Conservation (phyloP, 805 yeast species). For the Cyberlindnera bimundalis region DNA sequence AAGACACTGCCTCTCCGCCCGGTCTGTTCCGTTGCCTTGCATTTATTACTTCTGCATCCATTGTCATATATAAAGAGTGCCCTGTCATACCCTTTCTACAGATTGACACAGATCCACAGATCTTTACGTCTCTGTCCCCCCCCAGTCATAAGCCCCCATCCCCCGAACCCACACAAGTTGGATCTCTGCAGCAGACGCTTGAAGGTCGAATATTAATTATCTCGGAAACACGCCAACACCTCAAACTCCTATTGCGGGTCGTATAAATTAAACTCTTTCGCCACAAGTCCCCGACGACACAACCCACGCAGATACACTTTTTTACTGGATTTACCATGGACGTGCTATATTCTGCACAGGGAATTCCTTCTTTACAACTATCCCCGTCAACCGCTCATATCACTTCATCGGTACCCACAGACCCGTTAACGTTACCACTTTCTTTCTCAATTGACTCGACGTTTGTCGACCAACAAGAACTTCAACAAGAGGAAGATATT, state of each 20-base stretch:
- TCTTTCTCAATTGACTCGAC: background rate
- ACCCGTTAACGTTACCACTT: background rate
- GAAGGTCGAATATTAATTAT: constrained; percentile 4
- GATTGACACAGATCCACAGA: too few relatives aligned
- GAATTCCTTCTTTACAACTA: background rate
- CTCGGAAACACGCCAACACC: constrained; percentile 5
- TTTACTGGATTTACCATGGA: too few relatives aligned
- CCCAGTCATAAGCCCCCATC: too few relatives aligned
- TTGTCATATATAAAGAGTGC: background rate
- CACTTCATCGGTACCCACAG: background rate
- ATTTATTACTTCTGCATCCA: background rate
- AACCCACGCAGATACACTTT: too few relatives aligned
- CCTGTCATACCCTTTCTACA: background rate
- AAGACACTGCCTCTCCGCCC: background rate
- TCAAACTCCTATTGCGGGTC: too few relatives aligned
- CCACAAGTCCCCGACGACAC: too few relatives aligned
- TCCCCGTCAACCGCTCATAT: background rate
- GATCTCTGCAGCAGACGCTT: too few relatives aligned
- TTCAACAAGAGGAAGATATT: background rate
- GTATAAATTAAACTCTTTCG: too few relatives aligned
- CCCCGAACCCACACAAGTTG: too few relatives aligned
- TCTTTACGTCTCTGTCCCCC: too few relatives aligned
- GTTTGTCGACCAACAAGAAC: background rate
- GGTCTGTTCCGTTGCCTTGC: background rate
- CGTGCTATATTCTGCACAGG: too few relatives aligned